Evolutionary conservation across 2,329 filamentous ascomycete species (phyloP), one percentile per base, ranked within the genome.

Genomic region (Neoarthrinium moseri): DNA sequence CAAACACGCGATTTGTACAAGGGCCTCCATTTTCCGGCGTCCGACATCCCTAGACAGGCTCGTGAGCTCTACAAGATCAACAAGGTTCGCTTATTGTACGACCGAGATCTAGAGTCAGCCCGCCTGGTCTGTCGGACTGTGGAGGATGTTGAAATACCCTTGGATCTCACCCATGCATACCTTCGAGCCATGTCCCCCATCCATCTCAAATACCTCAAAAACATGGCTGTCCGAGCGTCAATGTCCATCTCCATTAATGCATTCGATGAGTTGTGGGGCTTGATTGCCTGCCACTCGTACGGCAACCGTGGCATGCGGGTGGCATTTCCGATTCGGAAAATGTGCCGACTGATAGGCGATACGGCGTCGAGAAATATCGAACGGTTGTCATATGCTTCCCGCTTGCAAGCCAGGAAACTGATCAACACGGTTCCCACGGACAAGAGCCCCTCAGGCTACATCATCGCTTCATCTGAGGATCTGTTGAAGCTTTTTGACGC

Each of bases 221-320:
- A 96, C 60, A 96, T 96, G 91, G 86, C 84, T 6, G 90, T 95
- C 1, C 83, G 90, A n/a, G 89, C 89, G 0, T 95, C 89, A 52
- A 96, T 96, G 90, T 95, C 90, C 0, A 91, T 96, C 50, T 95
- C 90, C 1, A 88, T 96, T 59, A 94, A 90, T 52, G 88, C 88
- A 0, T 94, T 95, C 56, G 77, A 80, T 54, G 87, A 95, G 56
- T 69, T 96, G 0, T 96, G 91, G 91, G 91, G 91, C 0, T 70
- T 96, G 22, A 90, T 96, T 32, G 84, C 89, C 2, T 95, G 90
- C 50, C 91, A 96, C 60, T 81, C 86, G 0, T 95, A 95, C 56
- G 90, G 87, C 0, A 48, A 65, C 2, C 78, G 77, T 35, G 90
- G 90, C 4, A 95, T 94, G 89, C 79, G 91, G n/a, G 89, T 96